A percentile compares a stretch with the other conserved stretches of the same genome.
Evolutionary conservation across 202 grass and related monocot species (phyloP).

Genomic region (Musa balbisiana): DNA sequence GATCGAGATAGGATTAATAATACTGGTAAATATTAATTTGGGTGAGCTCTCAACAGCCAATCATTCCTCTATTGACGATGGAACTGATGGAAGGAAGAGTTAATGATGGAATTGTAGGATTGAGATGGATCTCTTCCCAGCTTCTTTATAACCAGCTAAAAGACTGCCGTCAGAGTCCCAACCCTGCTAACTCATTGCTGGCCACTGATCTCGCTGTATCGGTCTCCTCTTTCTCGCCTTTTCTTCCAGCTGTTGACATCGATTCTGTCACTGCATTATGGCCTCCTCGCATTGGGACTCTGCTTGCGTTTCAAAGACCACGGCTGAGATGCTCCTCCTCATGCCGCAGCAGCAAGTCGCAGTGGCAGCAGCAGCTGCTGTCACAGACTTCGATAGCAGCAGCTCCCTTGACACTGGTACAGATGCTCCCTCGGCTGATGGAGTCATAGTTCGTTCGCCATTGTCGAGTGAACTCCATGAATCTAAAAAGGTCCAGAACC

Average conservation of each 20-base stretch:
- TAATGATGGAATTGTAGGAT: no score
- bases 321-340: not conserved
- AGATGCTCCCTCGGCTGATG: not conserved
- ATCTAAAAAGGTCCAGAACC: no score
- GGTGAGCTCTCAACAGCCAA: no score
- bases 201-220: not conserved
- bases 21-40: no score
- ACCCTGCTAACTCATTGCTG: no score
- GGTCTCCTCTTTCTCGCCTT: not conserved
- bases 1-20: no score
- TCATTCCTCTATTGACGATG: no score
- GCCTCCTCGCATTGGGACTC: not conserved
- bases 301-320: not conserved
- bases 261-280: not conserved
- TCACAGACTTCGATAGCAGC: not conserved
- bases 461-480: not conserved
- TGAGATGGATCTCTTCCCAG: no score
- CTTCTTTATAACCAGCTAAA: no score
- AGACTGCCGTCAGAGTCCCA: no score
- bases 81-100: no score
- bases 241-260: not conserved
- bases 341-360: not conserved
- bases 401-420: not conserved
- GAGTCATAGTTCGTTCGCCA: not conserved
- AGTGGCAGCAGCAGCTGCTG: not conserved